phyloP scores from a whole-genome alignment of 805 yeast species.

The Saccharomycopsis sp. region DNA sequence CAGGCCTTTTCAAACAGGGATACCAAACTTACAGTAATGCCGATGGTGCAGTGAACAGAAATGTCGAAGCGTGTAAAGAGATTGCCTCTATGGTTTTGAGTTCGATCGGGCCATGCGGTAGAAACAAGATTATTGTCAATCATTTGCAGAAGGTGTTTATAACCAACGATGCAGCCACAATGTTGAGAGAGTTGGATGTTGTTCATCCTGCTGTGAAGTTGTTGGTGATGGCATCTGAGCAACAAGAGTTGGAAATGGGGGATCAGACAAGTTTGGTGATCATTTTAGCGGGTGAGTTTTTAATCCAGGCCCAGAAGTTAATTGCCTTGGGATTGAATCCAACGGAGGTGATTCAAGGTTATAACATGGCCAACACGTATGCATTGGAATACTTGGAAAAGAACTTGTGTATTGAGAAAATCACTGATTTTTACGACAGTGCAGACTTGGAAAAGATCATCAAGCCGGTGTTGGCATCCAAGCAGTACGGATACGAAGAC shows the following conservation, averaged over 20 bases:
- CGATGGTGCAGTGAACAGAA: conserved; percentile 90
- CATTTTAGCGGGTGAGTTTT: conserved; percentile 85
- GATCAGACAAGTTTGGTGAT: conserved; percentile 91
- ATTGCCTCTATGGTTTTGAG: conserved; percentile 86
- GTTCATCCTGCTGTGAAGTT: conserved; percentile 97
- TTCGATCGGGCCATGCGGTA: conserved; percentile 95
- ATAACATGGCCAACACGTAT: conserved; percentile 73
- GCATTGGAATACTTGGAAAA: conserved; percentile 55
- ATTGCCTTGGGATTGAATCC: conserved; percentile 80
- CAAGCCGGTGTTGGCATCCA: conserved; percentile 83
- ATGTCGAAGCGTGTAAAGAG: conserved; percentile 91
- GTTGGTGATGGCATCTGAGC: conserved; percentile 92
- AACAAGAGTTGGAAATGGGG: conserved; percentile 96
- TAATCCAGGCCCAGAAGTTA: conserved; percentile 79
- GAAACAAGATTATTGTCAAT: conserved; percentile 92
- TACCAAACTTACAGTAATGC: conserved; percentile 78
- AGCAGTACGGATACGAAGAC: conserved; percentile 86
- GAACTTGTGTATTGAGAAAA: conserved; percentile 46
- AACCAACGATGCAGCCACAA: conserved; percentile 97
- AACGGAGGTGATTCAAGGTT: conserved; percentile 89
- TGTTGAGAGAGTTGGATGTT: conserved; percentile 84
- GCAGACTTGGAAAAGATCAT: conserved; percentile 61
- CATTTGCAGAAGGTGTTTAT: conserved; percentile 76
- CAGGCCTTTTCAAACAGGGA: conserved; percentile 93
- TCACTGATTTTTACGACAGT: conserved; percentile 46